Evolutionary conservation across 495 filamentous ascomycete species (phyloP), one percentile per base, ranked within the genome.

Genomic region (Penicillium antarcticum): DNA sequence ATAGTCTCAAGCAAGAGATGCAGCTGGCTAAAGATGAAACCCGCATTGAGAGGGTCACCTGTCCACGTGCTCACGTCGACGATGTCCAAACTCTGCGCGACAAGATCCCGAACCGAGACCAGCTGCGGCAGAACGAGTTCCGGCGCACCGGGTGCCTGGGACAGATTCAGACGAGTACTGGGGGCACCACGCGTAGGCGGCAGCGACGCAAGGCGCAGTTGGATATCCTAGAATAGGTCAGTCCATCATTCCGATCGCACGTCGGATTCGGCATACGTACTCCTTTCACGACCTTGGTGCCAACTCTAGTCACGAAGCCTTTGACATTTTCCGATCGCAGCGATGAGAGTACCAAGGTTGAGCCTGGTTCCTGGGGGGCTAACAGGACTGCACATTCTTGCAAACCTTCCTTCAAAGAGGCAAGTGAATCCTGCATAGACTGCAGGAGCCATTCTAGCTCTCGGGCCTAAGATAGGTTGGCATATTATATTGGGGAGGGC

Each of bases 371-470:
- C 51, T 84, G 74, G 2, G 92, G 90, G 9, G 89, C 83, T 31
- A 98, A 81, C 8, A 97, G 80, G 19, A 82, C 80, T 41, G 86
- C 83, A 68, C 94, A 97, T 73, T 96, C 91, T 68, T 91, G 83
- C 13, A 98, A 83, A 41, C 92, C 91, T 61, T 82, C 80, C 67
- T 91, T 88, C 51, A 98, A 67, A 11, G 87, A 85, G 24, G 73
- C 72, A 31, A 97, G 79, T 14, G 87, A 90, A 41, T 88, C 81
- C 69, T 88, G 85, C 14, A 97, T 80, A 21, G 87, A 82, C 34
- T 78, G 69, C 45, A 97, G 77, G 6, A 97, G 87, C 95, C 94
- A 97, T 67, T 85, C 73, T 23, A 97, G 77, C 72, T 98, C 94
- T 41, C 81, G 80, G 23, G 80, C 78, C 87, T 91, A 65, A 54